A percentile compares a stretch with the other conserved stretches of the same genome.
phyloP scores from a whole-genome alignment of 345 rosid genomes.

The Trapa incisa region DNA sequence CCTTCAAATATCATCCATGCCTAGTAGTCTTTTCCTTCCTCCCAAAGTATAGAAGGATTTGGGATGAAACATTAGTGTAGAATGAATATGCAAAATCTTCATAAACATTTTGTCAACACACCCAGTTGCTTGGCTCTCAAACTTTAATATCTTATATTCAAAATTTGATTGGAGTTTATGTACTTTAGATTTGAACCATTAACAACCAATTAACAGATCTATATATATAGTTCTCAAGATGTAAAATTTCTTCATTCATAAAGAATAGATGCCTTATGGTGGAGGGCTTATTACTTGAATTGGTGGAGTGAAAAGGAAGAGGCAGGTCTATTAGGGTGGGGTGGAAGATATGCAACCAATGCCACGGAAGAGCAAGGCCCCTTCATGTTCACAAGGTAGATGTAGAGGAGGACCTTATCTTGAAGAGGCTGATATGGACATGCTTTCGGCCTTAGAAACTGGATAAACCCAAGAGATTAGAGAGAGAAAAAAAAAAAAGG shows the following conservation, averaged over 20 bases:
- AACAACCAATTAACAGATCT: no score
- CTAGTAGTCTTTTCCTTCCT: not conserved
- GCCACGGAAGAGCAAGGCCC: not conserved
- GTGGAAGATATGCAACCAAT: not conserved
- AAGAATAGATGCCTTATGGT: no score
- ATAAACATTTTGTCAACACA: no score
- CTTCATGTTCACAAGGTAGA: not conserved
- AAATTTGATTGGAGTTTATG: no score
- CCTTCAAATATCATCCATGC: not conserved
- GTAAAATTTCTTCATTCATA: no score
- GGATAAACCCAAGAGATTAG: not conserved
- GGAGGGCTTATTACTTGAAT: not conserved
- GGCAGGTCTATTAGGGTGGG: not conserved
- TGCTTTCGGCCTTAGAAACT: not conserved
- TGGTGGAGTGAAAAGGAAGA: not conserved
- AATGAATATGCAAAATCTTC: no score
- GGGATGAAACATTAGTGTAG: no score
- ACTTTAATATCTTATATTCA: no score
- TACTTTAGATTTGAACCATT: no score
- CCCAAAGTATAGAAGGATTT: not conserved
- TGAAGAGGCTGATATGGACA: not conserved
- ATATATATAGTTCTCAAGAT: no score
- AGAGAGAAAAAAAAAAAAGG: not conserved
- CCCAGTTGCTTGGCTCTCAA: no score
- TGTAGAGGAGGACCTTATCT: not conserved